phyloP scores from a whole-genome alignment of 2,329 filamentous ascomycete genomes.

The Neonectria coccinea region DNA sequence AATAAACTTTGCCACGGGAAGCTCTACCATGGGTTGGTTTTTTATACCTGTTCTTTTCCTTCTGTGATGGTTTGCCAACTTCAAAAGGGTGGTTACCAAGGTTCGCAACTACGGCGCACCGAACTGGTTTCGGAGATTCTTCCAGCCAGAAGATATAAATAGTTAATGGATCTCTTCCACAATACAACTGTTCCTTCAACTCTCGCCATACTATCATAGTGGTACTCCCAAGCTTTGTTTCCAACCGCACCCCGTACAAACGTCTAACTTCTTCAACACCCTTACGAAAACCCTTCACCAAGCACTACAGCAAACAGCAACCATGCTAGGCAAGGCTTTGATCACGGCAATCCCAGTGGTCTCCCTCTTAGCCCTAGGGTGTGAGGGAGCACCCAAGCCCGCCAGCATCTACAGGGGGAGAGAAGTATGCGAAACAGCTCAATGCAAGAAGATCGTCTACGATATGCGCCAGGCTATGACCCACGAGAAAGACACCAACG shows the following conservation, averaged over 20 bases:
- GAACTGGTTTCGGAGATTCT: neutral
- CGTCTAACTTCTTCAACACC: neutral
- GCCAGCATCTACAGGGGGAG: neutral
- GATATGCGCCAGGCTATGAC: constrained; percentile 15
- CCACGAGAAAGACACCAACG: neutral
- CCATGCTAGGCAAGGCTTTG: neutral
- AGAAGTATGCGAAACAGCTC: constrained; percentile 1
- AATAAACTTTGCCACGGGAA: neutral
- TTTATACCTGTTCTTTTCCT: neutral
- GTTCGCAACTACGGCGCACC: no score
- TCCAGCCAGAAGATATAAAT: neutral
- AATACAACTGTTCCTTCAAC: neutral
- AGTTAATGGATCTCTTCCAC: neutral
- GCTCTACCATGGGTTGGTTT: neutral
- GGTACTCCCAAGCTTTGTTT: neutral
- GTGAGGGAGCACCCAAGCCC: neutral
- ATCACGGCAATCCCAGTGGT: neutral
- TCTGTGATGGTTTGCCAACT: neutral
- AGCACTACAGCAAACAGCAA: neutral
- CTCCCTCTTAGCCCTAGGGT: neutral
- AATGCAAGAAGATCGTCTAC: constrained; percentile 18
- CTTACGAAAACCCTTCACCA: neutral
- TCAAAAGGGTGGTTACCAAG: neutral
- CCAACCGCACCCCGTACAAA: neutral
- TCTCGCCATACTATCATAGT: neutral